Conservation (phyloP, 805 yeast species). For the Debaryomyces hansenii region DNA sequence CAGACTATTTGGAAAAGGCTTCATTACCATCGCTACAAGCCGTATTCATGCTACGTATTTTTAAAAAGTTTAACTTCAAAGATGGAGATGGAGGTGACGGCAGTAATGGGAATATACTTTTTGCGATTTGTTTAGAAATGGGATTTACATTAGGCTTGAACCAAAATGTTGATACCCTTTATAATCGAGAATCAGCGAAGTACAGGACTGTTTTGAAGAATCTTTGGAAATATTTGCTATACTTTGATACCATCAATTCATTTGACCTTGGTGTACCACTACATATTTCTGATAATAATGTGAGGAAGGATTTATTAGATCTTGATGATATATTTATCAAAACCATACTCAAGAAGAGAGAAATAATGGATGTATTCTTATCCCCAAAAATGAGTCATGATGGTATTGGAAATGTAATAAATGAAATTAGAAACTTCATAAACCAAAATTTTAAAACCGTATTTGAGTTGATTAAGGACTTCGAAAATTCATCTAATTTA, state of each 20-base stretch:
- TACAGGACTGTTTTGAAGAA: not conserved
- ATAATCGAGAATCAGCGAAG: not conserved
- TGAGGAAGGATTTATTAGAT: too few relatives aligned
- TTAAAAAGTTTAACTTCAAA: not conserved
- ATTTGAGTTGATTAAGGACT: too few relatives aligned
- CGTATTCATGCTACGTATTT: not conserved
- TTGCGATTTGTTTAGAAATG: not conserved
- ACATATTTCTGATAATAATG: not conserved
- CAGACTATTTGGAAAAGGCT: not conserved
- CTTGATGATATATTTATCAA: too few relatives aligned
- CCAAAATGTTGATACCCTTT: not conserved
- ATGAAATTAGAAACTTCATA: too few relatives aligned
- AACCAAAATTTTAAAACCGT: too few relatives aligned
- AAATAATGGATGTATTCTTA: too few relatives aligned
- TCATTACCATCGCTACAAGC: not conserved
- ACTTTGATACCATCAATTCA: not conserved
- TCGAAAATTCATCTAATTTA: too few relatives aligned
- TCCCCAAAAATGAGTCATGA: too few relatives aligned
- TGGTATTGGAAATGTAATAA: too few relatives aligned
- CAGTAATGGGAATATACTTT: not conserved
- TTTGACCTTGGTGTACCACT: not conserved
- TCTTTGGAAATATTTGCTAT: not conserved
- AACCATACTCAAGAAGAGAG: too few relatives aligned
- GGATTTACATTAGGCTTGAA: not conserved
- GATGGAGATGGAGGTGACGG: conserved; percentile 1